Base-by-base conservation (phyloP, 345 rosid genomes). In the Eucalyptus sp. region DNA sequence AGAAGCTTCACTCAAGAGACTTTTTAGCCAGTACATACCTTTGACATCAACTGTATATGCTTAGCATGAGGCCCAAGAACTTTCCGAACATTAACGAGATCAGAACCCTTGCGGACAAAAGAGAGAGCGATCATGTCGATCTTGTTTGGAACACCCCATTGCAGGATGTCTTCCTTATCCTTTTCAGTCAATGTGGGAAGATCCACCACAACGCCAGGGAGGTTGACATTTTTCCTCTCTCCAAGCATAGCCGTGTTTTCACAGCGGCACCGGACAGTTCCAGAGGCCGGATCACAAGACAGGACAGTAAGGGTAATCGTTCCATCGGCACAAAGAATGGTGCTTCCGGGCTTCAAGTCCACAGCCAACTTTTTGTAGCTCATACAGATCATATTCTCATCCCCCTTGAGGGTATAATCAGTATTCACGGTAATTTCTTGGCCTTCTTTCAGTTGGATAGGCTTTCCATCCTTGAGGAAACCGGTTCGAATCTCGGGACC, bases 51-150 rank as follows among this genome's bases (percentile, higher is more conserved):
- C 86, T 89, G 88, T 71, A 89, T 89, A 31, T 48, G 43, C 86
- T 89, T 89, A 25, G 90, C 90, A 89, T 89, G 90, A 18, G 90
- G 80, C 12, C 90, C 90, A 46, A 89, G 90, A 89, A 89, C 90
- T 76, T 89, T 89, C 33, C 90, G 88, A 60, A 89, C 90, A 54
- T 89, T 89, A 54, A 89, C 90, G 2, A 89, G 90, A 79, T 89
- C 90, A 22, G 90, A 89, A 50, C 90, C 90, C 90, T 89, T 89
- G 15, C 90, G 88, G 56, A 89, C 90, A 17, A 89, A 89, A 31
- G 90, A 89, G 13, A 89, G 90, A 12, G 90, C 90, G 1, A 89
- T 89, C 88, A 87, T 89, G 54, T 89, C 90, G 13, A 89, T 89
- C 88, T 54, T 89, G 90, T 89, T 89, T 50, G 90, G 90, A 46